Base-by-base conservation (phyloP, 2,329 filamentous ascomycete genomes). In the Calonectria honghensis region DNA sequence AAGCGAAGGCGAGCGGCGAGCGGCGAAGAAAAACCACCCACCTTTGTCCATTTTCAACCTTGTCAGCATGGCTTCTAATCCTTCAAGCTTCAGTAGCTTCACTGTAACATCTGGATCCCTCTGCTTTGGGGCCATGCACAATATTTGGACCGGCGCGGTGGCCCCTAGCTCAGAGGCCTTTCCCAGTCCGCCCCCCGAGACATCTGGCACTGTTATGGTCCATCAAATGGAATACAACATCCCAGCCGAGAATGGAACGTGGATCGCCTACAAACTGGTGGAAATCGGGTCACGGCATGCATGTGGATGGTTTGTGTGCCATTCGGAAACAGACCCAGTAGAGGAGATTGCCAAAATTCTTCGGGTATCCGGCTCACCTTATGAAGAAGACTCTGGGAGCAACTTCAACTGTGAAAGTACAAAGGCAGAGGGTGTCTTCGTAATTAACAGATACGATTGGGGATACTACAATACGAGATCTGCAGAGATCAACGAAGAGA, bases 391-490 rank as follows among this genome's bases (percentile, higher is more conserved):
- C 41, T 52, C 52, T 24, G 70, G 70, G 2, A 68, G 70, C 45
- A 45, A 6, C 4, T 20, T 64, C 10, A 73, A 73, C 35, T 27
- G 63, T 18, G 64, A 50, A 2, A 41, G 35, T 1, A 72, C 70
- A 27, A n/a, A 35, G 13, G 39, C 35, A 4, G 51, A 72, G n/a
- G 70, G 70, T 1, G 51, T 72, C 6, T 66, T 72, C 4, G 70
- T 72, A 13, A 67, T 72, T 10, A 72, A 72, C 50, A 24, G 70
- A 7, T 72, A 72, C 24, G 70, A 72, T 18, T 72, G 70, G 70
- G 61, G 37, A 14, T 63, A 63, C 29, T 68, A 72, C 37, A 27
- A 68, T 45, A 13, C 14, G n/a, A 24, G 50, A 6, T 29, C 31
- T 6, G 24, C 48, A 1, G 69, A 67, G 32, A 54, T 66, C 4